Evolutionary conservation across 176 grass and related monocot genomes (phyloP).

Genomic region (Rhipidocladum racemiflorum): DNA sequence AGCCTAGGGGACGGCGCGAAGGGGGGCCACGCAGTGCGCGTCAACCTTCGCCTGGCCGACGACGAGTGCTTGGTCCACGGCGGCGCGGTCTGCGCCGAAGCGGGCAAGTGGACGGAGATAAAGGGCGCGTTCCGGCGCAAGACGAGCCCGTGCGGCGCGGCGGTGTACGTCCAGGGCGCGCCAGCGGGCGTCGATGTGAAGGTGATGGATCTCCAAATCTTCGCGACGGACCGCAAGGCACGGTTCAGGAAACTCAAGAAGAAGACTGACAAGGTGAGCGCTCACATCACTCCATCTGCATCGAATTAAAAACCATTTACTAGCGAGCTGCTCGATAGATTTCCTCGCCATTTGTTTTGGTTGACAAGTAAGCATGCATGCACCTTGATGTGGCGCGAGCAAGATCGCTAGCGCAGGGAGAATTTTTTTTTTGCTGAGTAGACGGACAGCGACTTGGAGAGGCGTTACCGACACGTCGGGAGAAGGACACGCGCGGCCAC

Average conservation of each 20-base stretch:
- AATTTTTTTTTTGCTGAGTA: background rate
- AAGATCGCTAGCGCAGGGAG: too few species aligned
- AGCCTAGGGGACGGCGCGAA: slow-evolving; percentile 18
- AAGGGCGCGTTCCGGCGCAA: slow-evolving; percentile 65
- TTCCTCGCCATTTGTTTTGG: background rate
- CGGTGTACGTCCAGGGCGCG: slow-evolving; percentile 58
- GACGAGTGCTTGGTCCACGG: slow-evolving; percentile 36
- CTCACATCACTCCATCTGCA: background rate
- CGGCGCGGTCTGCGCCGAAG: slow-evolving; percentile 33
- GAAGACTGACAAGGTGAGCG: slow-evolving; percentile 62
- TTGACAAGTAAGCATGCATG: background rate
- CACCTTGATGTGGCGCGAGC: too few species aligned
- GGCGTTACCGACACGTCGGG: background rate
- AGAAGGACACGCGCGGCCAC: background rate
- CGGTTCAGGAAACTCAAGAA: slow-evolving; percentile 56
- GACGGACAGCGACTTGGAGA: background rate
- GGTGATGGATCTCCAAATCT: slow-evolving; percentile 68
- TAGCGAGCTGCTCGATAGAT: background rate
- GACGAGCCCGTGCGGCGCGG: slow-evolving; percentile 15
- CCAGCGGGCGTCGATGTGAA: slow-evolving; percentile 45
- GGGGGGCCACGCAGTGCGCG: slow-evolving; percentile 16
- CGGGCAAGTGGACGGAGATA: slow-evolving; percentile 56
- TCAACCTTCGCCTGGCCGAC: slow-evolving; percentile 21
- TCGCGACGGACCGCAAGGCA: slow-evolving; percentile 49
- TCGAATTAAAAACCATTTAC: background rate